Conservation (phyloP, 176 grass and related monocot species). For the Puya raimondii region DNA sequence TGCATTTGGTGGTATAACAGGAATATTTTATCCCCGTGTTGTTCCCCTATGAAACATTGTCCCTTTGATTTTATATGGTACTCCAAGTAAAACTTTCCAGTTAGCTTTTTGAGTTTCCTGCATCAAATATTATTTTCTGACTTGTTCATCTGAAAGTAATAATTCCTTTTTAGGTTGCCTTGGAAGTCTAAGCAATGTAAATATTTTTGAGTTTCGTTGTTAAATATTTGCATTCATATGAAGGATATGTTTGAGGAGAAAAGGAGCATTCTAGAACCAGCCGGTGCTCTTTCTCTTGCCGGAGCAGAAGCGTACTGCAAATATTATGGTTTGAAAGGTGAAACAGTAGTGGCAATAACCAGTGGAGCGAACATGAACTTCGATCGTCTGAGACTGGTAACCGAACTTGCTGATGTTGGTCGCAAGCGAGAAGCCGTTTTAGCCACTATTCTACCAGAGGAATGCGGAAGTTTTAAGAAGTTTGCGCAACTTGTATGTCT, state of each 20-base stretch:
- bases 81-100: no score
- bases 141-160: no score
- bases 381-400: conserved; percentile 80
- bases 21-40: no score
- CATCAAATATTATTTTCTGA: no score
- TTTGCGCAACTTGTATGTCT: conserved; percentile 55
- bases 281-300: conserved; percentile 80
- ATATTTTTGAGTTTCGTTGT: not conserved
- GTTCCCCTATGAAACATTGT: no score
- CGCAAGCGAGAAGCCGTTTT: conserved; percentile 83
- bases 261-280: conserved; percentile 96
- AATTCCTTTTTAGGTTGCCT: no score
- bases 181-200: no score
- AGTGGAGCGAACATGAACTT: conserved; percentile 99
- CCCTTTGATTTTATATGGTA: no score
- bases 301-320: conserved; percentile 97
- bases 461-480: conserved; percentile 84
- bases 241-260: conserved; percentile 99
- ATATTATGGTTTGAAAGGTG: conserved; percentile 77
- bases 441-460: conserved; percentile 76
- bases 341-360: conserved; percentile 78
- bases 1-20: no score
- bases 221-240: conserved; percentile 22
- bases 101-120: no score
- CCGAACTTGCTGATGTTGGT: conserved; percentile 93